These are phyloP conservation scores for Vitis hybrid DNA, from an alignment of 177 flowering plant genomes.

Conservation along the genomic window DNA sequence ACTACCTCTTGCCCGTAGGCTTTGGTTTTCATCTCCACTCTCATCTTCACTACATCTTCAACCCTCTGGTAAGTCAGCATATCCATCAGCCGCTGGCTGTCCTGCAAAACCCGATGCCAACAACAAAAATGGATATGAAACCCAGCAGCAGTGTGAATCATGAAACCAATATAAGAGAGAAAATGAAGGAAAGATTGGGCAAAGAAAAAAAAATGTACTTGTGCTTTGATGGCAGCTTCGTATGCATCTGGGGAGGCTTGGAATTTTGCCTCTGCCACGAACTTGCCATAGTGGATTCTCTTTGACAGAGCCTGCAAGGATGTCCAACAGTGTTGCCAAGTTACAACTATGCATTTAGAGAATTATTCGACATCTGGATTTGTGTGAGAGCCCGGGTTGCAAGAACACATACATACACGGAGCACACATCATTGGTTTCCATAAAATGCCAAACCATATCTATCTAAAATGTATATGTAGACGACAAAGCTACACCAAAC, in stretches of 20 bases:
- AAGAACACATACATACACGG: too few species aligned
- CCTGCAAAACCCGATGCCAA: conserved; percentile 43
- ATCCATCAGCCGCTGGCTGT: conserved; percentile 52
- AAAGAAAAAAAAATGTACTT: conserved; percentile 39
- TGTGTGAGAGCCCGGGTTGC: too few species aligned
- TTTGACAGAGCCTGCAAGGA: conserved; percentile 68
- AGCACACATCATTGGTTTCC: too few species aligned
- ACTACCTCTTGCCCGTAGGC: conserved; percentile 68
- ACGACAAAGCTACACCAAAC: background rate
- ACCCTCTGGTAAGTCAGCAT: conserved; percentile 71
- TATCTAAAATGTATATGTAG: background rate
- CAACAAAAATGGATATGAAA: conserved; percentile 1
- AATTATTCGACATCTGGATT: too few species aligned
- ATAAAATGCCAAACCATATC: background rate
- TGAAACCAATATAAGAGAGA: background rate
- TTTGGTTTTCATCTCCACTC: conserved; percentile 83
- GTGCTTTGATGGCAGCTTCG: conserved; percentile 62
- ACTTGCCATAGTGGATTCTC: conserved; percentile 90
- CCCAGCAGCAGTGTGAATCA: background rate
- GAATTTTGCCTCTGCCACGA: conserved; percentile 88
- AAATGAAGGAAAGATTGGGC: background rate
- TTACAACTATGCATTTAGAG: too few species aligned
- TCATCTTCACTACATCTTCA: conserved; percentile 60
- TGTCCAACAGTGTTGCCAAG: too few species aligned
- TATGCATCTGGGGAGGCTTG: conserved; percentile 63